These are phyloP conservation scores for Madurella mycetomatis DNA, from an alignment of 2,329 filamentous ascomycete species.

Conservation along the genomic window DNA sequence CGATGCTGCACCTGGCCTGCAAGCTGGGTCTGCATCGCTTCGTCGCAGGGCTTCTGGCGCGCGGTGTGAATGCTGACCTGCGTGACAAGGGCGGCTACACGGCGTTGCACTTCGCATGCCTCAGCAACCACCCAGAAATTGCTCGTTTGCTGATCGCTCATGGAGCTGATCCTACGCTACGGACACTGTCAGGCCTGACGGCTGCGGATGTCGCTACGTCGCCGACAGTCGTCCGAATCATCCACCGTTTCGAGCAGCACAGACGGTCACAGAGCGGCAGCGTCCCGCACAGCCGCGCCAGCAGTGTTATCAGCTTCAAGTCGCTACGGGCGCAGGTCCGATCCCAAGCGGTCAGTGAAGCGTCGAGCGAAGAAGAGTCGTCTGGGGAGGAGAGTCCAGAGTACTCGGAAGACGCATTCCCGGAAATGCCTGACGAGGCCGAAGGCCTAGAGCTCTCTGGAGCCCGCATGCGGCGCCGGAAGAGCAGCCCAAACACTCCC, in stretches of 20 bases:
- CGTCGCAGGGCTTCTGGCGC: constrained; percentile 69
- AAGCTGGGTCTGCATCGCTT: constrained; percentile 71
- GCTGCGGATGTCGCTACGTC: constrained; percentile 68
- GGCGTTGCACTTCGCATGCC: constrained; percentile 73
- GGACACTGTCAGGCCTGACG: constrained; percentile 65
- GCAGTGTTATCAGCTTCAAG: constrained; percentile 54
- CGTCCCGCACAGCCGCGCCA: constrained; percentile 56
- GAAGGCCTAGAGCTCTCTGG: constrained; percentile 39
- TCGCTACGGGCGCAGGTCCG: constrained; percentile 60
- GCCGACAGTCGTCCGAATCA: constrained; percentile 57
- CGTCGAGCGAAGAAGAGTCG: constrained; percentile 37
- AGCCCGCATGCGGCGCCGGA: constrained; percentile 34
- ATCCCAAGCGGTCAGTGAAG: constrained; percentile 36
- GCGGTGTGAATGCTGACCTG: constrained; percentile 71
- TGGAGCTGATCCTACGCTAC: constrained; percentile 66
- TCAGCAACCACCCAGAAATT: constrained; percentile 71
- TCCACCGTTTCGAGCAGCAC: constrained; percentile 58
- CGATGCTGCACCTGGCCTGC: constrained; percentile 75
- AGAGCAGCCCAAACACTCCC: constrained; percentile 24
- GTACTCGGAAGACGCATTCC: constrained; percentile 41
- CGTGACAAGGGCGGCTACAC: constrained; percentile 77
- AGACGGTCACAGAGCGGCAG: constrained; percentile 63
- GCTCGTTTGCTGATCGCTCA: constrained; percentile 68
- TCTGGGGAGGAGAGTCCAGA: constrained; percentile 43
- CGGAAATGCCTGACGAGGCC: constrained; percentile 39